Evolutionary conservation across 352 stramenopile genomes (phyloP), one percentile per base, ranked within the genome.

Genomic region (Phytophthora boehmeriae): DNA sequence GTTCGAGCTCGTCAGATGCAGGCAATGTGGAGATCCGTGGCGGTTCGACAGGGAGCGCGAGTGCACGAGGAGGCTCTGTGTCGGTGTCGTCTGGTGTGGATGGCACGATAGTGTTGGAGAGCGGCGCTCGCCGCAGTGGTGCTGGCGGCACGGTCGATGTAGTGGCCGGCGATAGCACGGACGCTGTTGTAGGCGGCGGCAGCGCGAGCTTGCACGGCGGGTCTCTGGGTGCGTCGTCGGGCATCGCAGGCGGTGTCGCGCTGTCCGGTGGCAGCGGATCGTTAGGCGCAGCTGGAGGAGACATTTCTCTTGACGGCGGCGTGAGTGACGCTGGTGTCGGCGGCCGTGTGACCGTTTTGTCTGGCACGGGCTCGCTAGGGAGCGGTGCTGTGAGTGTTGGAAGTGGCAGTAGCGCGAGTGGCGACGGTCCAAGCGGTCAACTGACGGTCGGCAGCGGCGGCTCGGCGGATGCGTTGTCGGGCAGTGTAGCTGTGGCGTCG

Each of bases 201-300:
- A 44, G 49, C 39, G 49, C 45, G 49, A 47, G 35, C 32, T 17
- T 56, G 49, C 17, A 19, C 25, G 48, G 48, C 48, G 48, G 48
- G 23, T 55, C 48, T 34, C 19, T 55, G 48, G 28, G 32, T 30
- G 48, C 32, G 19, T 55, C 48, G 8, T 44, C 28, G 16, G 48
- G 48, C 19, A 22, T 22, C 39, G 48, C 48, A 6, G 48, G 48
- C n/a, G 48, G 32, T 19, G 27, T 55, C 8, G 14, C 30, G 17
- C 14, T 55, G 48, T 55, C 48, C 45, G 49, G 49, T 28, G 49
- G 49, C 32, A 14, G 19, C 10, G 49, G 30, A 23, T 53, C 27
- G 9, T 53, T 28, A 20, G 46, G 46, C 20, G 17, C 47, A 28
- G 43, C 13, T 16, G 47, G 47, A 52, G 47, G 47, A 54, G 47